A percentile compares a stretch with the other conserved stretches of the same genome.
Conservation (phyloP, 768 basidiomycete genomes). For the Russula lepida region DNA sequence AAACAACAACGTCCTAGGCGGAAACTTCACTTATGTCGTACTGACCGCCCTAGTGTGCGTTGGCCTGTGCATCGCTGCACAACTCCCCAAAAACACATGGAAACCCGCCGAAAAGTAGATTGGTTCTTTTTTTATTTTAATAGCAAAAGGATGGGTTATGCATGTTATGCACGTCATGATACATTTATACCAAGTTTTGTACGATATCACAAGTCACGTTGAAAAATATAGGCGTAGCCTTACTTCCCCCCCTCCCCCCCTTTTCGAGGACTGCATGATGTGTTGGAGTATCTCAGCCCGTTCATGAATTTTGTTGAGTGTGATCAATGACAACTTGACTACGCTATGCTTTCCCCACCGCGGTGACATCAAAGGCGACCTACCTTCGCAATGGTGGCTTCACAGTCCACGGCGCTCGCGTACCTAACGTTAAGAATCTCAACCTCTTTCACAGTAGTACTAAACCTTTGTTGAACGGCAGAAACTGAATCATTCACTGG, state of each 20-base stretch:
- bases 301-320: too few species aligned
- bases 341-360: too few species aligned
- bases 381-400: too few species aligned
- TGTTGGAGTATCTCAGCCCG: not conserved
- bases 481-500: too few species aligned
- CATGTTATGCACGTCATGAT: not conserved
- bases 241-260: not conserved
- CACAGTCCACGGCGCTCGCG: too few species aligned
- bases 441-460: too few species aligned
- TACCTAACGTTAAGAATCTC: too few species aligned
- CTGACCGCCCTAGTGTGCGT: not conserved
- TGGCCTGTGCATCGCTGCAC: conserved; percentile 5
- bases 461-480: too few species aligned
- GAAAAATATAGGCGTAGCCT: not conserved
- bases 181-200: not conserved
- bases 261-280: not conserved
- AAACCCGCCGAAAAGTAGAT: not conserved
- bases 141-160: too few species aligned
- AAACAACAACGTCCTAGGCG: conserved; percentile 38
- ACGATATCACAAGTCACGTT: not conserved
- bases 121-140: not conserved
- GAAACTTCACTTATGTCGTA: conserved; percentile 24
- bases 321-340: too few species aligned
- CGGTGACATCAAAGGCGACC: too few species aligned
- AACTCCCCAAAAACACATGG: conserved; percentile 12